A percentile compares a stretch with the other conserved stretches of the same genome.
phyloP scores from a whole-genome alignment of 257 asterid genomes.

The Lithospermum erythrorhizon region DNA sequence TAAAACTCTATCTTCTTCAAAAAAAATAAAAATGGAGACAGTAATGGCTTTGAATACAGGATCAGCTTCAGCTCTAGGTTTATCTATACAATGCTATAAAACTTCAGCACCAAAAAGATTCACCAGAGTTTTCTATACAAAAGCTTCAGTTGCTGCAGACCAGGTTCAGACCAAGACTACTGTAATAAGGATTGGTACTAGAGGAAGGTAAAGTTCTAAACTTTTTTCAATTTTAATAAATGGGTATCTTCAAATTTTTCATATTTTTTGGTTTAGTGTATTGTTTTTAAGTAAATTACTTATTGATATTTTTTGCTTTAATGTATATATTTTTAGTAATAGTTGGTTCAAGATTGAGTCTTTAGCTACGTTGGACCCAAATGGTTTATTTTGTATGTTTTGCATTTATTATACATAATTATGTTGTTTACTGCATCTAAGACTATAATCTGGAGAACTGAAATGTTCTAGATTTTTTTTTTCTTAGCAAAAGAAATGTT shows the following conservation, averaged over 20 bases:
- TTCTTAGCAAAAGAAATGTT: too few species aligned
- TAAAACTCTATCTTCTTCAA: constrained; percentile 9
- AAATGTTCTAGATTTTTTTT: background rate
- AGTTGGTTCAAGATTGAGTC: background rate
- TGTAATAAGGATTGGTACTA: constrained; percentile 72
- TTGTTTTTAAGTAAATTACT: too few species aligned
- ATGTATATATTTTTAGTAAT: background rate
- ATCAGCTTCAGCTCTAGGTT: constrained; percentile 39
- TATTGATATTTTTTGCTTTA: background rate
- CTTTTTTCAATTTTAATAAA: background rate
- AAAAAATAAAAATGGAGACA: constrained; percentile 28
- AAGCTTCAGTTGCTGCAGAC: constrained; percentile 55
- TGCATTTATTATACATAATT: background rate
- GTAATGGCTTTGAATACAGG: constrained; percentile 18
- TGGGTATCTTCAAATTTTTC: constrained; percentile 1
- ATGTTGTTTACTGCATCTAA: background rate
- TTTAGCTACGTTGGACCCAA: background rate
- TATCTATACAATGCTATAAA: constrained; percentile 22
- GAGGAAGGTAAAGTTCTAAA: constrained; percentile 63
- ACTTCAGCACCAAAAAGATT: constrained; percentile 20
- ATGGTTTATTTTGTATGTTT: background rate
- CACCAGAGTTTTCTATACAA: constrained; percentile 17
- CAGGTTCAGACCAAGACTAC: constrained; percentile 49
- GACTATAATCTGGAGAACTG: background rate
- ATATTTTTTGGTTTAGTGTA: too few species aligned